Evolutionary conservation across 2,329 filamentous ascomycete species (phyloP).

Genomic region (Dothidotthia symphoricarpi): DNA sequence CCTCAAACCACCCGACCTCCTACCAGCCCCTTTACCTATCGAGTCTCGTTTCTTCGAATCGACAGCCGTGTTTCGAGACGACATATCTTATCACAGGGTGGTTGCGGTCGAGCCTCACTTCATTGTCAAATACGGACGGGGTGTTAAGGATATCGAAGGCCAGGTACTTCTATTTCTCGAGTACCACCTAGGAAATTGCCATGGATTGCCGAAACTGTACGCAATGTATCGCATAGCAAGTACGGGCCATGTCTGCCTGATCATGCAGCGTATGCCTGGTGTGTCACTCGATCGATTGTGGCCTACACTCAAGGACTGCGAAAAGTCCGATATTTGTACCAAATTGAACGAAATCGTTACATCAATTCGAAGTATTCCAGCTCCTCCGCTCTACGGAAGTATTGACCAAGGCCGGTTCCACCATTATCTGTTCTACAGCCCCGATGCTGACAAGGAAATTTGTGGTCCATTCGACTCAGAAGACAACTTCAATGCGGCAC

Average conservation of each 20-base stretch:
- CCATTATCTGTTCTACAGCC: conserved; percentile 9
- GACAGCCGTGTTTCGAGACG: conserved; percentile 5
- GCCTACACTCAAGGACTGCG: conserved; percentile 4
- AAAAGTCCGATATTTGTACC: conserved; percentile 8
- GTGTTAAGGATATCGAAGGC: conserved; percentile 7
- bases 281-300: conserved; percentile 4
- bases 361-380: conserved; percentile 4
- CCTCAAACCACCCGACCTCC: conserved; percentile 3
- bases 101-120: conserved; percentile 9
- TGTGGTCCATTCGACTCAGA: conserved; percentile 9
- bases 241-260: conserved; percentile 9
- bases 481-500: conserved; percentile 7
- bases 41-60: conserved; percentile 8
- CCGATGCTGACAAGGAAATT: conserved; percentile 4
- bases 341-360: conserved; percentile 7
- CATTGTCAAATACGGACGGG: conserved; percentile 7
- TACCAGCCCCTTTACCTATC: conserved; percentile 8
- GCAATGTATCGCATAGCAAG: conserved; percentile 10
- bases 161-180: conserved; percentile 10
- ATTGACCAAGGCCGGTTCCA: conserved; percentile 5
- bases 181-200: conserved; percentile 2
- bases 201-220: conserved; percentile 7
- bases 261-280: conserved; percentile 9
- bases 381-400: conserved; percentile 7
- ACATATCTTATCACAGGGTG: conserved; percentile 7